Percentiles rank a stretch among this genome's conserved stretches.
These are phyloP conservation scores for Neofusicoccum umdonicola DNA, from an alignment of 2,329 filamentous ascomycete genomes.

Conservation along the genomic window DNA sequence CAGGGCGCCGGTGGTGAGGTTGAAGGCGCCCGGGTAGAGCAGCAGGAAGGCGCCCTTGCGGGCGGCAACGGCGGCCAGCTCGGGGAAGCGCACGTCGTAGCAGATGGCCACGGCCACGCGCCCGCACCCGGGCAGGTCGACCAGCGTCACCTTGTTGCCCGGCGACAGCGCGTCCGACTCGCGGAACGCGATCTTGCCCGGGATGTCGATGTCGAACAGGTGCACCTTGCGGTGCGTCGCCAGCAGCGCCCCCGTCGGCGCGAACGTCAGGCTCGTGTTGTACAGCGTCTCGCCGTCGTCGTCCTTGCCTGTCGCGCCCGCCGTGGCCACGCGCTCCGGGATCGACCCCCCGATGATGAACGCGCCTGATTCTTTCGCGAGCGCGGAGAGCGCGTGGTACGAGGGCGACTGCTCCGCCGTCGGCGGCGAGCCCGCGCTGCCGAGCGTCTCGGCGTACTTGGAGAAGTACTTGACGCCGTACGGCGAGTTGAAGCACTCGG, in stretches of 20 bases:
- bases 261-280: constrained; percentile 87
- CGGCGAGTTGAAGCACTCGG: constrained; percentile 98
- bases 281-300: constrained; percentile 56
- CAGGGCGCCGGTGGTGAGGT: constrained; percentile 83
- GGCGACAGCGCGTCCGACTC: constrained; percentile 87
- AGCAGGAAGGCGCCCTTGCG: constrained; percentile 83
- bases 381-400: constrained; percentile 68
- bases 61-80: constrained; percentile 85
- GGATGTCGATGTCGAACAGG: constrained; percentile 96
- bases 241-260: constrained; percentile 73
- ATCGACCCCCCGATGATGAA: constrained; percentile 92
- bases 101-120: constrained; percentile 87
- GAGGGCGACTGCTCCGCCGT: background rate
- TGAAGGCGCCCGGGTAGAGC: constrained; percentile 96
- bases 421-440: constrained; percentile 65
- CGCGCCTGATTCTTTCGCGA: constrained; percentile 74
- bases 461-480: constrained; percentile 92
- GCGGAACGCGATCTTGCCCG: constrained; percentile 85
- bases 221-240: constrained; percentile 90
- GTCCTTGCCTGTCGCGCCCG: background rate
- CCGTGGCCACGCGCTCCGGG: constrained; percentile 66
- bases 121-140: constrained; percentile 86
- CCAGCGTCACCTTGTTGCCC: constrained; percentile 78
- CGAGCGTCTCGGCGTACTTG: constrained; percentile 83
- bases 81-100: constrained; percentile 96